A percentile compares a stretch with the other conserved stretches of the same genome.
phyloP scores from a whole-genome alignment of 768 basidiomycete genomes.

The Cyathus striatus region DNA sequence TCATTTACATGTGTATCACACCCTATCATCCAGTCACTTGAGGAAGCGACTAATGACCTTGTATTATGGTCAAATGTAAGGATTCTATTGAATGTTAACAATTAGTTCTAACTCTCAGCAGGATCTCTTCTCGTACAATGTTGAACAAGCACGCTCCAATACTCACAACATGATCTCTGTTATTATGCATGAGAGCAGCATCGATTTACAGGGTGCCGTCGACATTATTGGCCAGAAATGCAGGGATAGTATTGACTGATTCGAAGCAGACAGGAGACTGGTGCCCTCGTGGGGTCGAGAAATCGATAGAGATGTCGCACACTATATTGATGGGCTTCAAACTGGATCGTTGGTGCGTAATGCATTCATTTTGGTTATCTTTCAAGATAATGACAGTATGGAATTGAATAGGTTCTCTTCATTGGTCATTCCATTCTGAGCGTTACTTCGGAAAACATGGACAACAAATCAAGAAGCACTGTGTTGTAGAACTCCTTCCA shows the following conservation, averaged over 20 bases:
- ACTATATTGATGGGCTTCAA: too few species aligned
- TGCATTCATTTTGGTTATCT: conserved; percentile 63
- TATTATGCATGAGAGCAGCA: conserved; percentile 52
- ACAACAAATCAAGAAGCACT: conserved; percentile 38
- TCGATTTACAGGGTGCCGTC: conserved; percentile 55
- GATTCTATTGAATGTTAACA: conserved; percentile 12
- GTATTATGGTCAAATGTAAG: conserved; percentile 73
- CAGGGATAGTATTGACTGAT: conserved; percentile 54
- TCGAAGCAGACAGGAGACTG: too few species aligned
- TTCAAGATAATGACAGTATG: conserved; percentile 59
- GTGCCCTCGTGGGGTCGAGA: conserved; percentile 59
- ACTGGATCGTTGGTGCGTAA: conserved; percentile 48
- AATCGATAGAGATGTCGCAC: too few species aligned
- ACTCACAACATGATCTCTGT: too few species aligned
- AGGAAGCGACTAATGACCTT: conserved; percentile 64
- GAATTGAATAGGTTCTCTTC: conserved; percentile 42
- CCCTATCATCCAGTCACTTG: too few species aligned
- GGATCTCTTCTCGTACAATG: too few species aligned
- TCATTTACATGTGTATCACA: too few species aligned
- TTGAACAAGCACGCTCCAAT: too few species aligned
- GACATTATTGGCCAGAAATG: conserved; percentile 61
- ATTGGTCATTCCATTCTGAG: too few species aligned
- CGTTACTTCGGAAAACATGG: too few species aligned
- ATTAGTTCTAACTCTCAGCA: conserved; percentile 33
- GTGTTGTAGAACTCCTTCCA: conserved; percentile 41